Conservation (phyloP, 1,139 yeast species). For the Yamadazyma taylorii region DNA sequence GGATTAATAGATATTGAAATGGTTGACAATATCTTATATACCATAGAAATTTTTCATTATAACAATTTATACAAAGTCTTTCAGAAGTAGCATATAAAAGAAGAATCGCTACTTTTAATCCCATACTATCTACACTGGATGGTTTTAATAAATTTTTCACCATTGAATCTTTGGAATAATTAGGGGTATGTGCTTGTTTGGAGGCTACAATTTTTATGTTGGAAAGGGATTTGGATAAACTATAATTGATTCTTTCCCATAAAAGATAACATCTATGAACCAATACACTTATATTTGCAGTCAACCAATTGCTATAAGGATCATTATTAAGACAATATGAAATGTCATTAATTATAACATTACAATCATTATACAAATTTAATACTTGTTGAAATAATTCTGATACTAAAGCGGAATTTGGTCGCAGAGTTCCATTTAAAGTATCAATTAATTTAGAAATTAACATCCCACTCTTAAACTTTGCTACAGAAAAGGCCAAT, state of each 20-base stretch:
- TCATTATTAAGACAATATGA: neutral
- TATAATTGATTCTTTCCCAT: neutral
- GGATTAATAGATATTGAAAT: neutral
- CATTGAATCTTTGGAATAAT: neutral
- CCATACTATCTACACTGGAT: neutral
- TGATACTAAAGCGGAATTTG: neutral
- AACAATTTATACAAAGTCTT: neutral
- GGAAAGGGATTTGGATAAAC: neutral
- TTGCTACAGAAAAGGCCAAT: neutral
- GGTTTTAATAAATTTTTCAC: neutral
- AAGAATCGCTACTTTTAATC: neutral
- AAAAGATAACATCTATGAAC: conserved; percentile 1
- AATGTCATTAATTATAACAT: neutral
- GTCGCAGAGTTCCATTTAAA: neutral
- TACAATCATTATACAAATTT: neutral
- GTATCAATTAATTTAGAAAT: neutral
- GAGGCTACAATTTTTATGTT: neutral
- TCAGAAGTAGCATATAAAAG: neutral
- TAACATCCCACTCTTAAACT: neutral
- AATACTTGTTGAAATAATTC: neutral
- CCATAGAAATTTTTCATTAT: neutral
- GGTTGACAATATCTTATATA: conserved; percentile 2
- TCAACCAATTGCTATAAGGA: neutral
- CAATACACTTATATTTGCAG: neutral
- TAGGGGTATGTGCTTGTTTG: neutral